Base-by-base conservation (phyloP, 192 early-diverging fungal species). In the Coemansia sp. region DNA sequence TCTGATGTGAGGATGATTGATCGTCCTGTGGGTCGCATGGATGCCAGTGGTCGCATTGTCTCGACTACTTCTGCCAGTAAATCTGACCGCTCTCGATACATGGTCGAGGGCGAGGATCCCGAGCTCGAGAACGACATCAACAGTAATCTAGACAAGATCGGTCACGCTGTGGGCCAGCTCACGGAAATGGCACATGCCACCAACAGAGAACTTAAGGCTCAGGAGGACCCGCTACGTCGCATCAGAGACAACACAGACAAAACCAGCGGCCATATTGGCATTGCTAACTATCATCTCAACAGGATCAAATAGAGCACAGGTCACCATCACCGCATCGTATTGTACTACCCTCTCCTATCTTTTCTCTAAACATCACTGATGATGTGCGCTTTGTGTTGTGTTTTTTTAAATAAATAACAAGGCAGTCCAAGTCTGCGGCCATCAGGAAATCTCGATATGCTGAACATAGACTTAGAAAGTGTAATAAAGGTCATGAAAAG, bases 31-130 rank as follows among this genome's bases (percentile, higher is more conserved):
- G 79, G 79, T 21, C 60, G 54, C 54, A 76, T 76, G 70, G 57
- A 65, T 56, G 79, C 72, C 47, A 76, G 73, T 52, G 81, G 84
- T 56, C 71, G 82, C 23, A 76, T 86, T 34, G 72, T 79, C 9
- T 54, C 60, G 53, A 49, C 58, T 27, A 41, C 30, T n/a, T 21
- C 73, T 14, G 64, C 69, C 19, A 54, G 61, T 19, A 52, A 27
- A 73, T 53, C 75, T 4, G 85, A 88, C 59, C 84, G 88, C 60
- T 72, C 75, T 7, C 73, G 82, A 44, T 88, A 90, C 66, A 85
- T 78, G 38, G 85, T 90, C 54, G 90, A 92, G 52, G 87, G 83
- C 34, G 89, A 90, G 63, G 90, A 92, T 69, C 78, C 88, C 58
- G 71, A 60, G 10, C 32, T 86, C 7, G 90, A 92, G 73, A 60